phyloP scores from a whole-genome alignment of 2,329 filamentous ascomycete species.

The Ambrosiella beaveri region DNA sequence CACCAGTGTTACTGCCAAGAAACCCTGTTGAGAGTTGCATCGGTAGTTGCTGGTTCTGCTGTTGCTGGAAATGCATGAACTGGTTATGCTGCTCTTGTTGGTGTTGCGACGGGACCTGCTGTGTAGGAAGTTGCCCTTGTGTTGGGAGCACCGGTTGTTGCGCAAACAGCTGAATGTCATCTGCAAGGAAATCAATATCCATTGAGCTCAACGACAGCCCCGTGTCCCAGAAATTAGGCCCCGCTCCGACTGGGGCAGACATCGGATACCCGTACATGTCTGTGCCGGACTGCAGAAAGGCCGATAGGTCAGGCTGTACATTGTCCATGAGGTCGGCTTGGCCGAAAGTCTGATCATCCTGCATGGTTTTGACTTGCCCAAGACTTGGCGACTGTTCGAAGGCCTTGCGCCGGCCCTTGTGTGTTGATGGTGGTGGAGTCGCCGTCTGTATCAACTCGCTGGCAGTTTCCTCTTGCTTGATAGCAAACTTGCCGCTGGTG shows the following conservation, averaged over 20 bases:
- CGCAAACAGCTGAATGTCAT: slow-evolving; percentile 27
- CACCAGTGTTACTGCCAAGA: not conserved
- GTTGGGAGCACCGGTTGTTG: slow-evolving; percentile 16
- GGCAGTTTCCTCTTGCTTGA: not conserved
- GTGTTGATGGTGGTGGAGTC: slow-evolving; percentile 42
- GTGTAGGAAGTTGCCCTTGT: slow-evolving; percentile 17
- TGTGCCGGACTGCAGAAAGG: slow-evolving; percentile 28
- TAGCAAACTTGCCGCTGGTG: not conserved
- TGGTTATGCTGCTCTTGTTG: slow-evolving; percentile 16
- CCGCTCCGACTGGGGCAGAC: slow-evolving; percentile 35
- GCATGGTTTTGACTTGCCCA: slow-evolving; percentile 27
- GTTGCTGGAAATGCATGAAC: slow-evolving; percentile 12
- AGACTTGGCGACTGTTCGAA: not conserved
- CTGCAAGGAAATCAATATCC: slow-evolving; percentile 39
- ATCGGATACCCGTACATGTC: slow-evolving; percentile 45
- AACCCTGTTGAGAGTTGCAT: slow-evolving; percentile 8
- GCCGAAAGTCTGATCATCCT: slow-evolving; percentile 38
- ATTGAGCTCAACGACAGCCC: slow-evolving; percentile 26
- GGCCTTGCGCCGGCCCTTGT: slow-evolving; percentile 24
- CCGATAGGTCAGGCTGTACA: slow-evolving; percentile 30
- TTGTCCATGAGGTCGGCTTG: slow-evolving; percentile 33
- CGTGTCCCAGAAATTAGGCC: slow-evolving; percentile 41
- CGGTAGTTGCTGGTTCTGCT: slow-evolving; percentile 4
- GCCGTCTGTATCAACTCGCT: slow-evolving; percentile 28
- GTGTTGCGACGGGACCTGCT: slow-evolving; percentile 13